Conservation (phyloP, 257 asterid species). For the Datura wrightii region DNA sequence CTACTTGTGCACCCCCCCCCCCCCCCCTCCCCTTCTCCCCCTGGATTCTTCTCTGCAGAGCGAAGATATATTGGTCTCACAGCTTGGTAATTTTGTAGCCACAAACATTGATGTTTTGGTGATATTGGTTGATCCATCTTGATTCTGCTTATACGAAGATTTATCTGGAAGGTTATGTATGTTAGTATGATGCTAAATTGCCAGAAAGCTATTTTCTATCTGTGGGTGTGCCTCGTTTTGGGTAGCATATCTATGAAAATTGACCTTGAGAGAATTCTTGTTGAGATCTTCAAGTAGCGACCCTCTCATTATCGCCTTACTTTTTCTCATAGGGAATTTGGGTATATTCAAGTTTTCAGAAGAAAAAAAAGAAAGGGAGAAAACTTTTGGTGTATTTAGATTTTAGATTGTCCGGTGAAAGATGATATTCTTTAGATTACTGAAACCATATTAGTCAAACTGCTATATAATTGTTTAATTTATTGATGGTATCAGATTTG, state of each 20-base stretch:
- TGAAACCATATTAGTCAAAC: neutral
- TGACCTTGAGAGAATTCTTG: conserved; percentile 18
- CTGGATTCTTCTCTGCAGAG: neutral
- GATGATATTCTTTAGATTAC: neutral
- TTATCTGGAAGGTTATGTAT: conserved; percentile 13
- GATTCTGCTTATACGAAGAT: neutral
- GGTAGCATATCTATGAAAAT: neutral
- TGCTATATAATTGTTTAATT: conserved; percentile 3
- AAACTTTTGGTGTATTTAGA: neutral
- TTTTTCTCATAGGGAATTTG: neutral
- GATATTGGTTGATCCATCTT: neutral
- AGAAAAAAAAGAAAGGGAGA: neutral
- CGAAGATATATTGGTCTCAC: neutral
- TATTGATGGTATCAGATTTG: conserved; percentile 20
- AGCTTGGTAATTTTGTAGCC: neutral
- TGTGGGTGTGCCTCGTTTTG: neutral
- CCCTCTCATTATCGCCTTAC: neutral
- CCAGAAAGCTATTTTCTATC: neutral
- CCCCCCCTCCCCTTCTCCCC: neutral
- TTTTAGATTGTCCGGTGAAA: neutral
- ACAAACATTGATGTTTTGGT: neutral
- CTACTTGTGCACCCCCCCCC: neutral
- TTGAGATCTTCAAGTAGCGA: conserved; percentile 11
- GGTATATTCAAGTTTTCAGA: neutral
- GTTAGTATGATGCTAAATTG: neutral